phyloP scores from a whole-genome alignment of 140 eudicot genomes.

The Senecio squalidus region DNA sequence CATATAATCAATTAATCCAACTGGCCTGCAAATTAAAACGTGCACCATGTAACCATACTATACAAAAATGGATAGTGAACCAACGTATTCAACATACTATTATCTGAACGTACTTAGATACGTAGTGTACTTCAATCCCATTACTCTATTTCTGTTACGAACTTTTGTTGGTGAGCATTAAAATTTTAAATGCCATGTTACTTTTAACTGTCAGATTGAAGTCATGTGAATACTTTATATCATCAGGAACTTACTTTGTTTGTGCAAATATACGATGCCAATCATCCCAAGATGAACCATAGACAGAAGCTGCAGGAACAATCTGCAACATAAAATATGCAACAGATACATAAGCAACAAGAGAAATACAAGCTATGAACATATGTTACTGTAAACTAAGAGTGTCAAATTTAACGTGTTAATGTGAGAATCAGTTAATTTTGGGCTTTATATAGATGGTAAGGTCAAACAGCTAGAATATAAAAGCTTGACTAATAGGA shows the following conservation, averaged over 20 bases:
- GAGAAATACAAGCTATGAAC: background rate
- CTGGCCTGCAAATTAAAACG: slow-evolving; percentile 37
- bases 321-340: slow-evolving; percentile 41
- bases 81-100: background rate
- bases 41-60: slow-evolving; percentile 5
- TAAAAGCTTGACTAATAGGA: background rate
- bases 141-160: too few relatives aligned
- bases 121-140: background rate
- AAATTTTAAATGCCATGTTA: background rate
- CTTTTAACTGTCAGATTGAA: background rate
- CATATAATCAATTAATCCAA: slow-evolving; percentile 49
- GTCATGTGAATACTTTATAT: slow-evolving; percentile 10
- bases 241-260: slow-evolving; percentile 47
- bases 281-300: slow-evolving; percentile 81
- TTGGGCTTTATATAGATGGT: background rate
- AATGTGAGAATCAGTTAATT: background rate
- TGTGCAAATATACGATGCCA: slow-evolving; percentile 82
- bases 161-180: background rate
- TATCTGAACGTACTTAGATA: slow-evolving; percentile 1
- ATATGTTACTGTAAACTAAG: background rate
- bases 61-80: slow-evolving; percentile 1
- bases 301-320: slow-evolving; percentile 81
- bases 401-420: background rate
- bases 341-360: slow-evolving; percentile 5
- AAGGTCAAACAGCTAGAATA: background rate